Percentiles rank a stretch among this genome's conserved stretches.
These are phyloP conservation scores for Phytopythium helicoides DNA, from an alignment of 352 stramenopile species.

Conservation along the genomic window DNA sequence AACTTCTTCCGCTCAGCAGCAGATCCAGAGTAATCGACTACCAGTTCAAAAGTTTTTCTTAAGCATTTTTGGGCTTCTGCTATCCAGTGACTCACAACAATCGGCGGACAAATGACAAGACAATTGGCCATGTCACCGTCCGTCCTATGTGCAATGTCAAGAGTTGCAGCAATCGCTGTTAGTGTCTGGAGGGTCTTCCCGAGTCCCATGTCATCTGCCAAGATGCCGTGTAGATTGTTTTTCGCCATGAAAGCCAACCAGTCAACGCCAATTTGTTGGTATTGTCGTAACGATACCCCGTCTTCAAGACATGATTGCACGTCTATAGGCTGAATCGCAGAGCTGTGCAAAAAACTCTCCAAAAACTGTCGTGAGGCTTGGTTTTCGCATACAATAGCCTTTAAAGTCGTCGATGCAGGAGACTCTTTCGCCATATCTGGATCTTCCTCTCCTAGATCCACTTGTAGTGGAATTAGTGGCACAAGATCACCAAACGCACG, in stretches of 20 bases:
- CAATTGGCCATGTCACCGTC: conserved; percentile 7
- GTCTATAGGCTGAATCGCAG: conserved; percentile 44
- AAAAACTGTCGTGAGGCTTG: conserved; percentile 65
- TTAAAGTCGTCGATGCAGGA: too few species aligned
- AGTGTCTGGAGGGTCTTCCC: conserved; percentile 96
- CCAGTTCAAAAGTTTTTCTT: conserved; percentile 40
- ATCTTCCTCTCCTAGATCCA: conserved; percentile 48
- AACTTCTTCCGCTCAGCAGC: conserved; percentile 39
- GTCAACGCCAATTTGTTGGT: conserved; percentile 79
- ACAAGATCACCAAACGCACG: conserved; percentile 70
- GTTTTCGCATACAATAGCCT: conserved; percentile 42
- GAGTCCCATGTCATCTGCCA: conserved; percentile 90
- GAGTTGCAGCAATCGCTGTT: conserved; percentile 77
- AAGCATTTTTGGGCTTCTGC: conserved; percentile 90
- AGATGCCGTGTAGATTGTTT: conserved; percentile 75
- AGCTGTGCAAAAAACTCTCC: conserved; percentile 53
- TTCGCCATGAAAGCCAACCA: conserved; percentile 72
- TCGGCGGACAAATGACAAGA: conserved; percentile 94
- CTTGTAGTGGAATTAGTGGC: conserved; percentile 68
- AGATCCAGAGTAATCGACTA: conserved; percentile 80
- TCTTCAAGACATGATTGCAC: conserved; percentile 26
- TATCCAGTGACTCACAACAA: conserved; percentile 95
- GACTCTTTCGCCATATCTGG: conserved; percentile 4
- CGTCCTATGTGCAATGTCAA: conserved; percentile 5
- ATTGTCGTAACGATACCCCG: conserved; percentile 43